Evolutionary conservation across 108 stramenopile species (phyloP), one percentile per base, ranked within the genome.

Genomic region (Cyclostephanos invisitatus): DNA sequence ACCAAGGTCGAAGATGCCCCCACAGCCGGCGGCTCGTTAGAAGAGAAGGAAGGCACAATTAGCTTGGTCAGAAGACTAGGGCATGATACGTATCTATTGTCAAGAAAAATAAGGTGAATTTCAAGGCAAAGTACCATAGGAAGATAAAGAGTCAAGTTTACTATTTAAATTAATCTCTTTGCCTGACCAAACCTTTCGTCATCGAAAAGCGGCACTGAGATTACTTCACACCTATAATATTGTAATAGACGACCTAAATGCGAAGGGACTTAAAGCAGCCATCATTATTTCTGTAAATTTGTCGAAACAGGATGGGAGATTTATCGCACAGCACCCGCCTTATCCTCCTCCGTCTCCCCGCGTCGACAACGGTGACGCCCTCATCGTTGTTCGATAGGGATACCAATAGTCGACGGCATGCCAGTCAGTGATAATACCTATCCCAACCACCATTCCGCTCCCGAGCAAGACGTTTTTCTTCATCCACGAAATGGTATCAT

Each of bases 241-340:
- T 32, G 4, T 32, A 32, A 32, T 32, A 3, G 32, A 4, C 32
- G 32, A 32, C 40, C 11, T 40, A 40, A 40, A 40, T 8, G 0
- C 40, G 40, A 8, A 67, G 49, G 7, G 68, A 17, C 28, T 74
- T 70, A 38, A 56, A 81, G 64, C 80, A 81, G 10, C 10, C 55
- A 50, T 68, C 58, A 32, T 70, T 81, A 5, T 62, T 32, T 44
- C 63, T 65, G 64, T 73, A 81, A 51, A 81, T 56, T 63, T 81
- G 80, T 35, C 71, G 80, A 54, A 59, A 81, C 9, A 53, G 64
- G 18, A 70, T 42, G 7, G 80, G 73, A 55, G 73, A 65, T 25
- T 74, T 66, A 20, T 70, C 73, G 5, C 69, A 63, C 44, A 74
- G 29, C 24, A 81, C 53, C 36, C 74, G 68, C 15, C 62, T 69